Base-by-base conservation (phyloP, 2,329 filamentous ascomycete genomes). In the Botrytis pseudocinerea region DNA sequence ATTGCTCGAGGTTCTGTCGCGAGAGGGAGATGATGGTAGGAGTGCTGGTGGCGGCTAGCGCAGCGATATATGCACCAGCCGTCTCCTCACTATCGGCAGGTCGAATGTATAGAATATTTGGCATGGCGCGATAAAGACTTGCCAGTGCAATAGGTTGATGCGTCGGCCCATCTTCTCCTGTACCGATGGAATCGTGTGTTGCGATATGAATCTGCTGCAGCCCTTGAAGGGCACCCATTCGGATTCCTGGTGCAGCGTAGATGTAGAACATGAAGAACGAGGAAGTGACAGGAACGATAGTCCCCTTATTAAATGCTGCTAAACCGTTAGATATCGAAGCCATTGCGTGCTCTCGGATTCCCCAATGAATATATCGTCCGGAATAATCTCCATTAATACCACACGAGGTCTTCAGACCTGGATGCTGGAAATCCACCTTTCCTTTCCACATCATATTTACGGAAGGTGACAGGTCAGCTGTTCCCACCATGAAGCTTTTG, bases 231-330 rank as follows among this genome's bases (percentile, higher is more conserved):
- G 40, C 40, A 42, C 40, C 40, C 40, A 42, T 42, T 42, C 40
- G 40, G 14, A 42, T 42, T 42, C 40, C 40, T 42, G 40, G 40
- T 42, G 40, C 40, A 14, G 40, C 87, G 73, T 87, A 86, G 8
- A 87, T 81, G 76, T 90, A 90, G 80, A 90, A 90, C 86, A 90
- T 90, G 82, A 90, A 89, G 81, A 90, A 90, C 7, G 84, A 85
- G 0, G 86, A 86, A 1, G 88, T 90, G 51, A 90, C 81, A 0
- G 88, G 88, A 12, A 90, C 80, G 75, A 90, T 85, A 0, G 87
- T 88, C 38, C 84, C 85, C 51, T 83, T 85, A 73, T 83, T 82
- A 74, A 84, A 91, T 1, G 89, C 89, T 0, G 89, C 88, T 6
- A 91, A 80, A 4, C 89, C 89, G 78, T 89, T 89, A 10, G 85